phyloP scores from a whole-genome alignment of 202 grass and related monocot species.

The Zizania palustris region DNA sequence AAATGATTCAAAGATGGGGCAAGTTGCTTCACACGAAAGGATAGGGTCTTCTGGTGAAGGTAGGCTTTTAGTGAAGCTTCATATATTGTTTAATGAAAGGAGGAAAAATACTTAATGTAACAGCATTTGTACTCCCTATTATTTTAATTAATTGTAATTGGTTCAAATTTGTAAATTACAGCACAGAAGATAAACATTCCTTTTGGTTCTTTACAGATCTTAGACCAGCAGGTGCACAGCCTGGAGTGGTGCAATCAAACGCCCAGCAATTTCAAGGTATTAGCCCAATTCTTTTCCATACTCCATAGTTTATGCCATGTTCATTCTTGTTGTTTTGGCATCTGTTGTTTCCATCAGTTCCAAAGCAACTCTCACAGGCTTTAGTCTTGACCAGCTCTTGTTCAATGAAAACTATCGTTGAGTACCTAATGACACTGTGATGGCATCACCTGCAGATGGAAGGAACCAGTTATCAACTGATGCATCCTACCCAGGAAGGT shows the following conservation, averaged over 20 bases:
- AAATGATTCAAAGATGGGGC: conserved; percentile 49
- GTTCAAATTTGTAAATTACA: conserved; percentile 30
- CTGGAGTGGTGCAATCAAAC: conserved; percentile 41
- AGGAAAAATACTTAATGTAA: neutral
- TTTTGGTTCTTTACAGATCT: conserved; percentile 33
- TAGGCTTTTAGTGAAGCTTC: conserved; percentile 29
- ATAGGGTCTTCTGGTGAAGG: conserved; percentile 60
- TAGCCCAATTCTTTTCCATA: conserved; percentile 37
- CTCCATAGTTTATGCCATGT: conserved; percentile 18
- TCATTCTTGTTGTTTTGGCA: conserved; percentile 8
- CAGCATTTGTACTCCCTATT: neutral
- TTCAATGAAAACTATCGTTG: neutral
- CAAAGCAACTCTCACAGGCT: conserved; percentile 24
- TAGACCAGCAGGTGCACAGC: conserved; percentile 38
- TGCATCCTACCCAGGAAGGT: conserved; percentile 42
- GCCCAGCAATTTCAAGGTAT: conserved; percentile 47
- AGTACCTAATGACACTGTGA: conserved; percentile 25
- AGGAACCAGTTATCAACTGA: conserved; percentile 50
- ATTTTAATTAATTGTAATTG: neutral
- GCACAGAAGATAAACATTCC: neutral
- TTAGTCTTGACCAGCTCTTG: conserved; percentile 34
- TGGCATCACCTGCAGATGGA: conserved; percentile 39
- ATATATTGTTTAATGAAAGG: conserved; percentile 1
- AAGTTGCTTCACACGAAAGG: conserved; percentile 54
- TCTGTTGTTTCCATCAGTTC: conserved; percentile 40